Evolutionary conservation across 306 rosid species (phyloP).

Genomic region (Sechiopsis laciniata): DNA sequence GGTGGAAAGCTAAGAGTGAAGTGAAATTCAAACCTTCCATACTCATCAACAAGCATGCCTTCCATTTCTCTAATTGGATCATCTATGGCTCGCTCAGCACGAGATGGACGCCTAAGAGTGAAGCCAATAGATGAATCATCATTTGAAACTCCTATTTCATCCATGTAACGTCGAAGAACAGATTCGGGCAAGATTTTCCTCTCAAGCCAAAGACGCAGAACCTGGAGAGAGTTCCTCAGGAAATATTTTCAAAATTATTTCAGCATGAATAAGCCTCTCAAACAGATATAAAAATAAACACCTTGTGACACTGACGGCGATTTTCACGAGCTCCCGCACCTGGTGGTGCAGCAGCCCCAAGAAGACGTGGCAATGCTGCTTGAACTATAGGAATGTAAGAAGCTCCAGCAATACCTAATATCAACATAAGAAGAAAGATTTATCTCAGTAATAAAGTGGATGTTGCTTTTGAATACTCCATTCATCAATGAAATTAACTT

Average conservation of each 20-base stretch:
- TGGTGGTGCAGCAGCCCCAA: conserved; percentile 96
- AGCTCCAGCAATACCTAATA: conserved; percentile 93
- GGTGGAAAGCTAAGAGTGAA: background rate
- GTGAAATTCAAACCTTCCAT: conserved; percentile 66
- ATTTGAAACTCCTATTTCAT: conserved; percentile 81
- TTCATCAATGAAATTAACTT: background rate
- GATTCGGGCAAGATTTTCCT: conserved; percentile 86
- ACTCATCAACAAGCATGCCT: conserved; percentile 99
- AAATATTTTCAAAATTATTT: background rate
- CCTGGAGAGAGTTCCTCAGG: conserved; percentile 38
- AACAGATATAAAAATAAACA: conserved; percentile 20
- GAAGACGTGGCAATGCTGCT: conserved; percentile 94
- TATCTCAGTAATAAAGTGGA: background rate
- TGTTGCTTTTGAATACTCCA: conserved; percentile 1
- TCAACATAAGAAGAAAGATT: conserved; percentile 15
- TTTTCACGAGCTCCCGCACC: conserved; percentile 90
- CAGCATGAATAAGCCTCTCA: background rate
- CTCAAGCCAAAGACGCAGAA: conserved; percentile 95
- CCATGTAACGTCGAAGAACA: conserved; percentile 77
- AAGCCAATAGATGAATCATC: conserved; percentile 63
- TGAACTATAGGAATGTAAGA: conserved; percentile 91
- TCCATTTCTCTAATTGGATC: conserved; percentile 99
- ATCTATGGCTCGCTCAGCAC: conserved; percentile 92
- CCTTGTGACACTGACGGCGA: conserved; percentile 99
- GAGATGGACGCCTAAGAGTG: conserved; percentile 83